Conservation (phyloP, 2,329 filamentous ascomycete genomes). For the Didymella arachidicola region DNA sequence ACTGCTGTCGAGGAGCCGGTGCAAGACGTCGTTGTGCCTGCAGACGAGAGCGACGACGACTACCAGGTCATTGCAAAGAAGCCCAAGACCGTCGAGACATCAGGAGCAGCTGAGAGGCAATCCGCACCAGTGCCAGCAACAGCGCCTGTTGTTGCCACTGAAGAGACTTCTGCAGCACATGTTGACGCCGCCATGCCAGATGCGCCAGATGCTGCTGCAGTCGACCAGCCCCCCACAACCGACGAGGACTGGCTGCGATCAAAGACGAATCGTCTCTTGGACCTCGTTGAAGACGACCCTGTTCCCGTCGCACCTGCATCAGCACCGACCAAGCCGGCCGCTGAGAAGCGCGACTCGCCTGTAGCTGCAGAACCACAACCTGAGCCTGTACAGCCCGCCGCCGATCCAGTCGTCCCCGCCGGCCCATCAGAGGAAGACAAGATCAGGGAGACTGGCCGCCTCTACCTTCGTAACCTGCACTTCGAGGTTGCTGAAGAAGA, state of each 20-base stretch:
- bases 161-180: constrained; percentile 11
- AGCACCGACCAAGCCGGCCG: constrained; percentile 14
- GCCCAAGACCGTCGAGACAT: constrained; percentile 41
- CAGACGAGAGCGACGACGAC: constrained; percentile 74
- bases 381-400: constrained; percentile 8
- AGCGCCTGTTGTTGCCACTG: not conserved
- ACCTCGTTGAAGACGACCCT: constrained; percentile 80
- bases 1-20: constrained; percentile 28
- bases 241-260: constrained; percentile 94
- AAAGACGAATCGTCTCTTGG: constrained; percentile 84
- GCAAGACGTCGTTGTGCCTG: constrained; percentile 39
- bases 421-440: constrained; percentile 61
- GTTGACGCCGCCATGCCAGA: constrained; percentile 33
- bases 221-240: constrained; percentile 60
- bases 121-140: constrained; percentile 3
- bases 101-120: constrained; percentile 17
- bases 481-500: constrained; percentile 82
- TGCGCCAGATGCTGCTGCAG: constrained; percentile 24
- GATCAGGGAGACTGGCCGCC: constrained; percentile 75
- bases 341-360: constrained; percentile 22
- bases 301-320: constrained; percentile 30
- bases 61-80: constrained; percentile 70
- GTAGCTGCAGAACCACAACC: constrained; percentile 19
- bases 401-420: constrained; percentile 39
- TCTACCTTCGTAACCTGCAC: constrained; percentile 89